Percentiles rank a stretch among this genome's conserved stretches.
Evolutionary conservation across 2,329 filamentous ascomycete genomes (phyloP).

Genomic region (Scedosporium aurantiacum): DNA sequence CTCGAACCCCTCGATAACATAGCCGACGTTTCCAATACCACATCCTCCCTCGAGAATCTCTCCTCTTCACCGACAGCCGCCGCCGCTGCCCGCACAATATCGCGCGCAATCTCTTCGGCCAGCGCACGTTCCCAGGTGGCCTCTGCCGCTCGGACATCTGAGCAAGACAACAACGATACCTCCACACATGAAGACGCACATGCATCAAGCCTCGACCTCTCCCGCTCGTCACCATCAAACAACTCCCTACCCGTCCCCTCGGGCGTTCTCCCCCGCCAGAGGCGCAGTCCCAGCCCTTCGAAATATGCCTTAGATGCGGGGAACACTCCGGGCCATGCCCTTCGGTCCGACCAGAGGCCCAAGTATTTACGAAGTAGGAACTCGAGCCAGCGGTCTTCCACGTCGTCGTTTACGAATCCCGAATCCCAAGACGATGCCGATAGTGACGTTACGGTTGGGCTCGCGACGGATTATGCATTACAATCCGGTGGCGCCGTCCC

Average conservation of each 20-base stretch:
- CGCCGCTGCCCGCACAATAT: constrained; percentile 40
- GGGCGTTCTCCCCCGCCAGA: not conserved
- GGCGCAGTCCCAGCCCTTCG: constrained; percentile 15
- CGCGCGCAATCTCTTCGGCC: constrained; percentile 36
- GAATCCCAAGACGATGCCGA: constrained; percentile 47
- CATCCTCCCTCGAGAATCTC: constrained; percentile 40
- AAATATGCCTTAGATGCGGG: constrained; percentile 29
- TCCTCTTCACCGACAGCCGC: constrained; percentile 47
- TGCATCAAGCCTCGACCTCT: constrained; percentile 9
- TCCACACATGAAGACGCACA: constrained; percentile 14
- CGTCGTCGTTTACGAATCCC: constrained; percentile 46
- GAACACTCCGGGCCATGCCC: constrained; percentile 32
- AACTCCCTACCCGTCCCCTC: constrained; percentile 14
- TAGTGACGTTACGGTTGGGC: constrained; percentile 62
- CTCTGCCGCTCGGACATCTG: constrained; percentile 9
- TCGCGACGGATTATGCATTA: constrained; percentile 65
- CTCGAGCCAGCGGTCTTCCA: constrained; percentile 48
- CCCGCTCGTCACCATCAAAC: constrained; percentile 16
- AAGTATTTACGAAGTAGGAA: constrained; percentile 48
- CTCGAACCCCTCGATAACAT: constrained; percentile 14
- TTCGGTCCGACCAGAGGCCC: constrained; percentile 36
- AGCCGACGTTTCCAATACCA: constrained; percentile 27
- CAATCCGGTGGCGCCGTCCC: constrained; percentile 71
- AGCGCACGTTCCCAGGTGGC: constrained; percentile 17
- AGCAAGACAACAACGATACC: constrained; percentile 12